Conservation (phyloP, 2,329 filamentous ascomycete species). For the Penicillium glabrum region DNA sequence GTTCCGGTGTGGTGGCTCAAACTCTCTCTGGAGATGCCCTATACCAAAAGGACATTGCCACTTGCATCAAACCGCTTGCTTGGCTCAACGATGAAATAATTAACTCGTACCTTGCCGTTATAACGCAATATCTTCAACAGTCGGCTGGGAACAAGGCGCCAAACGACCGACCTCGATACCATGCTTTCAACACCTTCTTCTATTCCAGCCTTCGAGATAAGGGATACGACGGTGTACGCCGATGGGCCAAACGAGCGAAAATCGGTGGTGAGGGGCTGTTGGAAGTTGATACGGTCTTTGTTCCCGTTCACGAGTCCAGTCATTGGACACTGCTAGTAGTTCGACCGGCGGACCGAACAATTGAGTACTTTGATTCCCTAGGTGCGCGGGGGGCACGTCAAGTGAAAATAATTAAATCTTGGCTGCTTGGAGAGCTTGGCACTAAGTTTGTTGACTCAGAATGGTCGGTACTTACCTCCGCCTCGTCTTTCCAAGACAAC, state of each 20-base stretch:
- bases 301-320: constrained; percentile 46
- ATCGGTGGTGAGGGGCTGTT: constrained; percentile 47
- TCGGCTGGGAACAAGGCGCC: constrained; percentile 33
- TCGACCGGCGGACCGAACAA: constrained; percentile 41
- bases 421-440: constrained; percentile 45
- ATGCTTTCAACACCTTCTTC: constrained; percentile 48
- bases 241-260: constrained; percentile 49
- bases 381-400: constrained; percentile 32
- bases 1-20: constrained; percentile 27
- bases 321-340: constrained; percentile 53
- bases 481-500: constrained; percentile 48
- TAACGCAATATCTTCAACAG: constrained; percentile 40
- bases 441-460: constrained; percentile 41
- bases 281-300: constrained; percentile 47
- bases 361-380: constrained; percentile 52
- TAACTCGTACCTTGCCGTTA: constrained; percentile 46
- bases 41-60: constrained; percentile 36
- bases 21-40: constrained; percentile 38
- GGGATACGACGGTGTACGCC: constrained; percentile 39
- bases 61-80: constrained; percentile 34
- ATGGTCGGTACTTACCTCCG: constrained; percentile 42
- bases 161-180: constrained; percentile 38
- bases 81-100: constrained; percentile 51
- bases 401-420: constrained; percentile 39
- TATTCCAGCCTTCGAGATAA: constrained; percentile 43